Conservation (phyloP, 192 early-diverging fungal genomes). For the Coemansia sp. region DNA sequence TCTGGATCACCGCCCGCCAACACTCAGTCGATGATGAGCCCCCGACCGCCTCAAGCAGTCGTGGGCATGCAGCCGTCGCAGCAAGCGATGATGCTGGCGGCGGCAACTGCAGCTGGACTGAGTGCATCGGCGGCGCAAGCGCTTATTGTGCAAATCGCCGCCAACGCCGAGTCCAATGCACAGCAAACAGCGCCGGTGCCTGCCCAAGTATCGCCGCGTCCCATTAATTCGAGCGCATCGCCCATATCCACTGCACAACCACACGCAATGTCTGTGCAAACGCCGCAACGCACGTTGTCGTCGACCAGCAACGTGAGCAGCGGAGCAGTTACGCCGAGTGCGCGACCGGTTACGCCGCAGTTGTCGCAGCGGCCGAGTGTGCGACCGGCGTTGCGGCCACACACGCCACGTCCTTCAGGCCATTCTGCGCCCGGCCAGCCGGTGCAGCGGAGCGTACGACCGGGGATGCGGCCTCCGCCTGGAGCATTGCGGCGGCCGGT, state of each 20-base stretch:
- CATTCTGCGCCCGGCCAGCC: neutral
- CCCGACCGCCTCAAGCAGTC: conserved; percentile 8
- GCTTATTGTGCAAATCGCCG: conserved; percentile 41
- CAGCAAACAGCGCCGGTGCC: conserved; percentile 13
- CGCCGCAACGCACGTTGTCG: neutral
- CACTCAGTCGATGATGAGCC: neutral
- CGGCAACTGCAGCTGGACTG: conserved; percentile 37
- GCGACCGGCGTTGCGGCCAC: neutral
- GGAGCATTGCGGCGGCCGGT: neutral
- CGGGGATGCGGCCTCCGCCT: neutral
- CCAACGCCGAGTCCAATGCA: conserved; percentile 23
- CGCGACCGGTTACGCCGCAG: neutral
- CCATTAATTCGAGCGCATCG: neutral
- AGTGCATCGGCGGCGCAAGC: conserved; percentile 36
- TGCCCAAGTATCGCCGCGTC: neutral
- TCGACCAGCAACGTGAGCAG: conserved; percentile 1
- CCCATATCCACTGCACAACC: neutral
- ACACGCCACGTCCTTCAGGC: neutral
- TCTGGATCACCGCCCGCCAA: neutral
- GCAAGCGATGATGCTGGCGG: conserved; percentile 46
- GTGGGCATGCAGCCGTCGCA: conserved; percentile 33
- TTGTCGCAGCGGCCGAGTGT: neutral
- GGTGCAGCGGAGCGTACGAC: neutral
- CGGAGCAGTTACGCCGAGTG: conserved; percentile 4
- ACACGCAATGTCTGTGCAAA: neutral